Base-by-base conservation (phyloP, 306 rosid species). In the Vachellia collinsii region DNA sequence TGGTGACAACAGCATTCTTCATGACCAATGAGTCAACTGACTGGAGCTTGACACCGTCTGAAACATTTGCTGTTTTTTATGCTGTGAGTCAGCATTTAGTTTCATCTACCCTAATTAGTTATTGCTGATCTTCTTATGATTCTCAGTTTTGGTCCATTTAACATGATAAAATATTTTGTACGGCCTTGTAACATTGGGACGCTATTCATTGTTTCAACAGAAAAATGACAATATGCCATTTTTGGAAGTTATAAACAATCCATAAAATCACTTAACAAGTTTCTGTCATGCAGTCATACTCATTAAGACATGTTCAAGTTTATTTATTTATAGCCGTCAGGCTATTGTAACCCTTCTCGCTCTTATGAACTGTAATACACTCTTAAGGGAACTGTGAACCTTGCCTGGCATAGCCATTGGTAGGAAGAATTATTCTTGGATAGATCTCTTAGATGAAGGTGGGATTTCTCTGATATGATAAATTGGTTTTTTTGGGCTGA, bases 21-120 rank as follows among this genome's bases (percentile, higher is more conserved):
- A 85, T 83, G 88, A 93, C 91, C 66, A 79, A 83, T 17, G 96
- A 93, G 77, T 82, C 97, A 74, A 91, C 95, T 13, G 90, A 89
- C 75, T 95, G 99, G 99, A 89, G 77, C 62, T 86, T 95, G 89
- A 93, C 96, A 14, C 63, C 58, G 38, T 91, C 99, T 20, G 98
- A 95, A 88, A 76, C 87, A 66, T 13, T 93, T 68, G 98, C 99
- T 1, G 98, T 95, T 78, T 77, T 95, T 61, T 95, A 95, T 81
- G 98, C 93, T 79, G 99, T 93, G 81, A 90, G 97, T 88, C 48
- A 56, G 58, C 51, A 65, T 82, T 79, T n/a, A 48, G 44, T 77
- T 8, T 71, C 65, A 71, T 56, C 44, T 70, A 38, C 12, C 16
- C 11, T 61, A 70, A 70, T 25, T 39, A 39, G 38, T 58, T 78